phyloP scores from a whole-genome alignment of 345 rosid genomes.

The Eucalyptus albens region DNA sequence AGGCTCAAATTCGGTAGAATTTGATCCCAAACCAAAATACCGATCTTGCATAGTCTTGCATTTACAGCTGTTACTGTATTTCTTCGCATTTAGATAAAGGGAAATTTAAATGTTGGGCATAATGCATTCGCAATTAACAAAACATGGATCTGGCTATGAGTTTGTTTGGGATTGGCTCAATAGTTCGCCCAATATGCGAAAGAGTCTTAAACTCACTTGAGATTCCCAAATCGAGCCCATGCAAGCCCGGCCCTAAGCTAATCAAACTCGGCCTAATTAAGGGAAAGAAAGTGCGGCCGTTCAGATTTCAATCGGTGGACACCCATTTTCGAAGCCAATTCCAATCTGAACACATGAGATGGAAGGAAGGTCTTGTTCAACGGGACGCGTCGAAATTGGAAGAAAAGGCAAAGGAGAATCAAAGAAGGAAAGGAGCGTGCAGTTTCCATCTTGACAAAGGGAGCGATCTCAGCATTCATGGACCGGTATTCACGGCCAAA shows the following conservation, averaged over 20 bases:
- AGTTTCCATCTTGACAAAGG: background rate
- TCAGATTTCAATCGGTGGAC: too few relatives aligned
- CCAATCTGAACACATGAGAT: too few relatives aligned
- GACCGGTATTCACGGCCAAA: background rate
- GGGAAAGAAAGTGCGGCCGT: background rate
- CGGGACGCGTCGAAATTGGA: background rate
- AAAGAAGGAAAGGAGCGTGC: background rate
- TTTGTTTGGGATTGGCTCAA: background rate
- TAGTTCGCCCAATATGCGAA: background rate
- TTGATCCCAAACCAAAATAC: background rate
- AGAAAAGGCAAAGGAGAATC: background rate
- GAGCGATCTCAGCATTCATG: background rate
- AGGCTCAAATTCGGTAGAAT: background rate
- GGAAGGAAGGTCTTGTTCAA: background rate
- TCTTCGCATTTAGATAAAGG: too few relatives aligned
- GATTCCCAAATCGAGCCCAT: background rate
- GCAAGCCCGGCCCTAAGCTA: background rate
- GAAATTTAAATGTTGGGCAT: too few relatives aligned
- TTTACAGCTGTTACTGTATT: too few relatives aligned
- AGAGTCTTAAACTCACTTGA: background rate
- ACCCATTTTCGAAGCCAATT: too few relatives aligned
- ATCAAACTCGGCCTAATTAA: background rate
- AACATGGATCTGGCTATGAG: background rate
- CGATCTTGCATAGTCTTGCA: background rate
- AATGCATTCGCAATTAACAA: too few relatives aligned